These are phyloP conservation scores for Kodamaea arcana DNA, from an alignment of 1,139 yeast species.

Conservation along the genomic window DNA sequence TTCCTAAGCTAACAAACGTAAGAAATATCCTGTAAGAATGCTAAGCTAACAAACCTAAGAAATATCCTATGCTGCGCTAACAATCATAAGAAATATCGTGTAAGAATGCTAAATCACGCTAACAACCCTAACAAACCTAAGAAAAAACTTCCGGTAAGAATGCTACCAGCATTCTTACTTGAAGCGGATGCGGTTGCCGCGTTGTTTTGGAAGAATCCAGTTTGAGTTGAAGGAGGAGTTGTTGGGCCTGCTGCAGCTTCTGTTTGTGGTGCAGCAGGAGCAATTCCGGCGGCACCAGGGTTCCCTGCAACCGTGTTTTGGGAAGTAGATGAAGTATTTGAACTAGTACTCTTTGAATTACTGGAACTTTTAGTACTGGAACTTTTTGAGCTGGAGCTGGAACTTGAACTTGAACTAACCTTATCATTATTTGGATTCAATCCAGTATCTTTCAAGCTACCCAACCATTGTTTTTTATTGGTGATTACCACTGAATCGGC, in stretches of 20 bases:
- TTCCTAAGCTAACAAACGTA: too few species aligned
- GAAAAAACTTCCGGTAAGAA: background rate
- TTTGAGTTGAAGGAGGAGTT: constrained; percentile 10
- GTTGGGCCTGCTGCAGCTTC: constrained; percentile 6
- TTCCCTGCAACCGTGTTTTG: constrained; percentile 5
- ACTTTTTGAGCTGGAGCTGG: constrained; percentile 5
- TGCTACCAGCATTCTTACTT: constrained; percentile 8
- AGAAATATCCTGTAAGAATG: too few species aligned
- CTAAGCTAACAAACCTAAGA: too few species aligned
- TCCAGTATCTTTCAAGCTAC: constrained; percentile 56
- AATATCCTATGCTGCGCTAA: too few species aligned
- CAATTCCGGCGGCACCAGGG: constrained; percentile 6
- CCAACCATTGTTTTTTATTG: constrained; percentile 57
- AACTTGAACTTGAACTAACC: constrained; percentile 5
- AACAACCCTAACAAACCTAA: background rate
- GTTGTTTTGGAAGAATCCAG: constrained; percentile 2
- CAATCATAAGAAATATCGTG: too few species aligned
- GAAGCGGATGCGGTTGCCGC: constrained; percentile 6
- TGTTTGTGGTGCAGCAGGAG: constrained; percentile 3
- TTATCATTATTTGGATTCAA: constrained; percentile 48
- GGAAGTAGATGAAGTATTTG: constrained; percentile 7
- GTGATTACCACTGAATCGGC: constrained; percentile 52
- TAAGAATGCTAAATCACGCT: too few species aligned
- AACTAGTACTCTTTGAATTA: constrained; percentile 1
- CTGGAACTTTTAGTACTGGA: constrained; percentile 2